A percentile compares a stretch with the other conserved stretches of the same genome.
These are phyloP conservation scores for Penicillium flavigenum DNA, from an alignment of 495 filamentous ascomycete genomes.

Conservation along the genomic window DNA sequence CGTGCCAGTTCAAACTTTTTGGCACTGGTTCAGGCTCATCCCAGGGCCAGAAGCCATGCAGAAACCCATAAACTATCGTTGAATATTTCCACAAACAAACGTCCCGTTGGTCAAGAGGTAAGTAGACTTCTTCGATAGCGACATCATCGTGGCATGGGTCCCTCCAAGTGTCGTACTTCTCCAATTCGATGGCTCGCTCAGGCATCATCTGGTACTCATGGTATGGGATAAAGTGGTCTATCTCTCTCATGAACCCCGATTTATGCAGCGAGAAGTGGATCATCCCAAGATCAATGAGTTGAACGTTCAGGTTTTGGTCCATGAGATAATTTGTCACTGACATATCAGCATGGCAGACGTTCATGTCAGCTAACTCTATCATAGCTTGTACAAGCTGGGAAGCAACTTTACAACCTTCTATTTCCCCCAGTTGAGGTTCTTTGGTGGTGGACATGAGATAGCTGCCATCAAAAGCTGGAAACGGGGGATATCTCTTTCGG, in stretches of 20 bases:
- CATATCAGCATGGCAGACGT: slow-evolving; percentile 27
- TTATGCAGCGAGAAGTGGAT: slow-evolving; percentile 18
- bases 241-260: background rate
- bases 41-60: slow-evolving; percentile 33
- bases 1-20: slow-evolving; percentile 3
- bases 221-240: slow-evolving; percentile 10
- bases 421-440: slow-evolving; percentile 21
- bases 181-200: slow-evolving; percentile 18
- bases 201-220: slow-evolving; percentile 29
- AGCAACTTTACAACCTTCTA: slow-evolving; percentile 27
- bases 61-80: slow-evolving; percentile 21
- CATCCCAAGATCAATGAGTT: slow-evolving; percentile 27
- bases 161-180: background rate
- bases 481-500: slow-evolving; percentile 1
- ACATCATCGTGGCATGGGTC: background rate
- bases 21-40: slow-evolving; percentile 14
- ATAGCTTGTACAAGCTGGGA: slow-evolving; percentile 28
- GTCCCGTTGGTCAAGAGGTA: slow-evolving; percentile 15
- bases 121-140: background rate
- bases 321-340: slow-evolving; percentile 28
- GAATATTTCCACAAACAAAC: slow-evolving; percentile 26
- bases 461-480: slow-evolving; percentile 20
- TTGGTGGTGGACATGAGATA: slow-evolving; percentile 17
- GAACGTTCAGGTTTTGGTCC: slow-evolving; percentile 24
- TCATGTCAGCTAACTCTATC: slow-evolving; percentile 26